Percentiles rank a stretch among this genome's conserved stretches.
phyloP scores from a whole-genome alignment of 164 flowering plant species.

The Chloranthus sessilifolius region DNA sequence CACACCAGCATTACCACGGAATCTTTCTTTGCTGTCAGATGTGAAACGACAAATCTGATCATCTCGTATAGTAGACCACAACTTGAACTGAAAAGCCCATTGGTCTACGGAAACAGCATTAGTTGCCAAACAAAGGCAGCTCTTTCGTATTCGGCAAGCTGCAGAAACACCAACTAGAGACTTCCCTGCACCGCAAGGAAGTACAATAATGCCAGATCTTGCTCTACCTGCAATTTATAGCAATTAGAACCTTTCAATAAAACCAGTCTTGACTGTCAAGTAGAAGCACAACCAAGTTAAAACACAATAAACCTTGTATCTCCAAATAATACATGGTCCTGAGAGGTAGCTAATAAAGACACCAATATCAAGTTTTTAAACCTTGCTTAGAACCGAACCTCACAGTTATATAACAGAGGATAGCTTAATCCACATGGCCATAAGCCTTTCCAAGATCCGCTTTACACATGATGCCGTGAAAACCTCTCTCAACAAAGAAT shows the following conservation, averaged over 20 bases:
- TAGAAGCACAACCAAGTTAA: neutral
- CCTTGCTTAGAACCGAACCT: too few relatives aligned
- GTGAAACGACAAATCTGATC: constrained; percentile 95
- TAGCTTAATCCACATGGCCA: too few relatives aligned
- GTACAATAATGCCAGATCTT: constrained; percentile 97
- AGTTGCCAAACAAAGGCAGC: constrained; percentile 98
- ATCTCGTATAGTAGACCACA: constrained; percentile 90
- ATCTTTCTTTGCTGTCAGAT: constrained; percentile 97
- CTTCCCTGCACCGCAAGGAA: constrained; percentile 99
- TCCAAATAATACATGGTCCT: too few relatives aligned
- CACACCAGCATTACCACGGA: constrained; percentile 95
- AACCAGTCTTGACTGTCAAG: neutral
- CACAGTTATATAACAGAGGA: too few relatives aligned
- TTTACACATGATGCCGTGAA: too few relatives aligned
- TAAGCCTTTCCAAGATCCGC: too few relatives aligned
- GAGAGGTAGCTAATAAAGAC: too few relatives aligned
- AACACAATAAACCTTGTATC: neutral
- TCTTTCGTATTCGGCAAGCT: constrained; percentile 80
- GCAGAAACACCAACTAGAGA: constrained; percentile 99
- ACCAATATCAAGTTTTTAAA: too few relatives aligned
- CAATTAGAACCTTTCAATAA: constrained; percentile 5
- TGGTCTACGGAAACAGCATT: constrained; percentile 99
- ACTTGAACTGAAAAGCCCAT: constrained; percentile 96
- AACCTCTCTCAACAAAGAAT: too few relatives aligned
- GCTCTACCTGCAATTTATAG: constrained; percentile 79